Conservation (phyloP, 2,329 filamentous ascomycete species). For the Pseudopithomyces chartarum region DNA sequence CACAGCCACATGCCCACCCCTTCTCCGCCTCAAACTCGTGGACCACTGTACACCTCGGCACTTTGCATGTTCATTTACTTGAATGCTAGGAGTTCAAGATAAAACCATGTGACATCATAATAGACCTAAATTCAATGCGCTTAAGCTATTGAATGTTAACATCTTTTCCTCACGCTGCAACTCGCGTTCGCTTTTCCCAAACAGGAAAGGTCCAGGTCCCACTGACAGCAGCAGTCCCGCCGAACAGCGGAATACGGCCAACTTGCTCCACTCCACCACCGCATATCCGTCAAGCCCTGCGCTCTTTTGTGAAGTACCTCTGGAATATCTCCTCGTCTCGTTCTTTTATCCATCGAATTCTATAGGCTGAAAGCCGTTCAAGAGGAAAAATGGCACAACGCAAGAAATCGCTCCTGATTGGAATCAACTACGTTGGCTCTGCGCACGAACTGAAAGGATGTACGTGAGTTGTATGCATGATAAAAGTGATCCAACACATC, state of each 20-base stretch:
- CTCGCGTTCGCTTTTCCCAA: not conserved
- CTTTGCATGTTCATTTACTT: too few species aligned
- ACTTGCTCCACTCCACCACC: not conserved
- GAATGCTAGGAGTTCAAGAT: too few species aligned
- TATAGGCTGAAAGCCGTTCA: too few species aligned
- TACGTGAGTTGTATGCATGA: not conserved
- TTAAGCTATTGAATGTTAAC: not conserved
- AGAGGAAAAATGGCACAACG: slow-evolving; percentile 15
- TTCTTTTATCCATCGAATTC: too few species aligned
- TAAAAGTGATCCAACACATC: not conserved
- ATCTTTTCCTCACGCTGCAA: not conserved
- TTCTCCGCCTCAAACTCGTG: too few species aligned
- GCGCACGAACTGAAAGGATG: slow-evolving; percentile 54
- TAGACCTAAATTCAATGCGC: not conserved
- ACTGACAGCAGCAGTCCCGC: not conserved
- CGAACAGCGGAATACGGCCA: not conserved
- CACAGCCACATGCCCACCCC: not conserved
- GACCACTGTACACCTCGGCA: too few species aligned
- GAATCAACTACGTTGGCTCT: slow-evolving; percentile 57
- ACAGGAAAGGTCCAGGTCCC: not conserved
- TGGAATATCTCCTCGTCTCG: too few species aligned
- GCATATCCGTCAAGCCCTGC: not conserved
- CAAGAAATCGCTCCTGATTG: slow-evolving; percentile 58
- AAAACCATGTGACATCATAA: not conserved
- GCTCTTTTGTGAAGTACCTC: not conserved